Evolutionary conservation across 202 grass and related monocot genomes (phyloP).

Genomic region (Carex arenaria): DNA sequence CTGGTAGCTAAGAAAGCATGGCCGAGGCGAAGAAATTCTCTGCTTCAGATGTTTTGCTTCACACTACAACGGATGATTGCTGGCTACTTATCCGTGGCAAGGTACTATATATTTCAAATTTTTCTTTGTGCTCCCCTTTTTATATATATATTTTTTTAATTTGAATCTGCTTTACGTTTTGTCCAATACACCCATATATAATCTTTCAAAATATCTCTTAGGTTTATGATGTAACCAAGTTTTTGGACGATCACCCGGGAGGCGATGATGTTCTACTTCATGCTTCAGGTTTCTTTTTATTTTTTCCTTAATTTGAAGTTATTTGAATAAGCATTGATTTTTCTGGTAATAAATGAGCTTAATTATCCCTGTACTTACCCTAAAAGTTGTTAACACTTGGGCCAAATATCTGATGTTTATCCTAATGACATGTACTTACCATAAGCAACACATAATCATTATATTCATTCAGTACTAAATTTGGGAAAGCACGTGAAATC

Average conservation of each 20-base stretch:
- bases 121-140: neutral
- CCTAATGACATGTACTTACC: neutral
- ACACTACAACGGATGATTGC: conserved; percentile 63
- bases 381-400: neutral
- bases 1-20: neutral
- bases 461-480: neutral
- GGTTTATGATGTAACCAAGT: conserved; percentile 92
- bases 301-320: neutral
- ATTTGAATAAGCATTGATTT: neutral
- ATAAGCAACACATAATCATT: neutral
- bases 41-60: conserved; percentile 32
- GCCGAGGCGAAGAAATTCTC: conserved; percentile 32
- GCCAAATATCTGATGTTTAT: neutral
- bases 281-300: conserved; percentile 50
- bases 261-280: conserved; percentile 87
- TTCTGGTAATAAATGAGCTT: neutral
- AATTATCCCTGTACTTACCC: neutral
- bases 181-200: neutral
- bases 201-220: conserved; percentile 2
- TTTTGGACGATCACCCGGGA: conserved; percentile 80
- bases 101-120: conserved; percentile 21
- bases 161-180: conserved; percentile 7
- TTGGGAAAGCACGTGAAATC: neutral
- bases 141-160: too few relatives aligned
- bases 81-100: conserved; percentile 75